Conservation (phyloP, 495 filamentous ascomycete genomes). For the Parathielavia hyrcaniae region DNA sequence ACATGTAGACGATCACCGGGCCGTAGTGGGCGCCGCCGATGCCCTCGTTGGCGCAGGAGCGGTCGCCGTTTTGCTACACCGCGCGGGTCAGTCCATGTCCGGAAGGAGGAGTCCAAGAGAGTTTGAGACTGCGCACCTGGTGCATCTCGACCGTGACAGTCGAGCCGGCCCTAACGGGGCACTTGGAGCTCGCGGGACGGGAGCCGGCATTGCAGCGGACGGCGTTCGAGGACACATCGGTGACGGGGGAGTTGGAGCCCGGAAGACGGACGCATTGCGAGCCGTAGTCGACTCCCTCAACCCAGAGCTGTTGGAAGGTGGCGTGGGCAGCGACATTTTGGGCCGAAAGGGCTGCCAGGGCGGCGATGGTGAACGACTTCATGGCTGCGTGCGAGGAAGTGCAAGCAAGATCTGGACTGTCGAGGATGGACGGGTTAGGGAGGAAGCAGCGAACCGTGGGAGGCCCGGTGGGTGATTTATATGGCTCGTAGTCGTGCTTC, state of each 20-base stretch:
- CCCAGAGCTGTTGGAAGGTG: conserved; percentile 49
- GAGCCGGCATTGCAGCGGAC: conserved; percentile 41
- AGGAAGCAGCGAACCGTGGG: neutral
- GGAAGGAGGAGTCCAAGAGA: neutral
- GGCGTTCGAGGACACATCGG: conserved; percentile 34
- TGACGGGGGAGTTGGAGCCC: conserved; percentile 44
- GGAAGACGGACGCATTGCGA: conserved; percentile 38
- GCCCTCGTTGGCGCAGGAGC: conserved; percentile 40
- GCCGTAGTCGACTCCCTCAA: conserved; percentile 44
- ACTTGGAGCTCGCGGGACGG: conserved; percentile 34
- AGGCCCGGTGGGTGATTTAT: conserved; percentile 6
- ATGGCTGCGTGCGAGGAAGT: conserved; percentile 23
- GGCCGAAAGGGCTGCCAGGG: conserved; percentile 30
- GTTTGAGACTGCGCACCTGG: conserved; percentile 30
- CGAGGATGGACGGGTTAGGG: neutral
- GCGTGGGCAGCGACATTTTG: conserved; percentile 42
- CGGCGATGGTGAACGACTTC: conserved; percentile 37
- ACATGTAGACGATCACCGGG: conserved; percentile 49
- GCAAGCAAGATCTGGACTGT: neutral
- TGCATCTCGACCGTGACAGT: conserved; percentile 51
- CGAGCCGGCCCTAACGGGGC: conserved; percentile 42
- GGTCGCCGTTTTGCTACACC: conserved; percentile 38
- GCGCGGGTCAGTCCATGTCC: conserved; percentile 23
- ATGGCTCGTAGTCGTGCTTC: neutral
- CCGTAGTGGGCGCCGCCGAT: conserved; percentile 47